Evolutionary conservation across 2,329 filamentous ascomycete species (phyloP).

Genomic region (Drechslerella coelobrocha): DNA sequence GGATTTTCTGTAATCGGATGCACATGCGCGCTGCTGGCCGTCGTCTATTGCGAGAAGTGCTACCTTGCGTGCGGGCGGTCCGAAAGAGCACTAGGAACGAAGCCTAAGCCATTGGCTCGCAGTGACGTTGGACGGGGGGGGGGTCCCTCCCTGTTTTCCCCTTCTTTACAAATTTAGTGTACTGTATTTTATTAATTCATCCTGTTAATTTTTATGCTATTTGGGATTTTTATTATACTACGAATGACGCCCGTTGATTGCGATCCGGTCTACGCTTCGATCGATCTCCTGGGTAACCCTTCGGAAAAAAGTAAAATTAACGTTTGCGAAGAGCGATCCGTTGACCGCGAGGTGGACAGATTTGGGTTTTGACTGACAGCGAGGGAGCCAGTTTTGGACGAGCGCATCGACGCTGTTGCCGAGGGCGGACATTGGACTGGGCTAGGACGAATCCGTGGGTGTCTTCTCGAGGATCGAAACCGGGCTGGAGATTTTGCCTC

Average conservation of each 20-base stretch:
- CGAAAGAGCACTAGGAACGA: too few relatives aligned
- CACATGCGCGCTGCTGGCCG: not conserved
- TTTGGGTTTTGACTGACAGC: slow-evolving; percentile 29
- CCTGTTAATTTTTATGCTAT: not conserved
- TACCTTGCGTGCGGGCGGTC: too few relatives aligned
- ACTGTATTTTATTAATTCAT: not conserved
- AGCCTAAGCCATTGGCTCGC: too few relatives aligned
- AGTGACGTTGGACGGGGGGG: too few relatives aligned
- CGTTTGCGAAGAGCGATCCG: slow-evolving; percentile 21
- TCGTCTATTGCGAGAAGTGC: too few relatives aligned
- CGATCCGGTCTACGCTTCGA: too few relatives aligned
- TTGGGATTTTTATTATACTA: too few relatives aligned
- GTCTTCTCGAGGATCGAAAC: slow-evolving; percentile 9
- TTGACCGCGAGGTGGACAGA: slow-evolving; percentile 9
- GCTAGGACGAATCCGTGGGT: slow-evolving; percentile 44
- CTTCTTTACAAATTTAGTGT: too few relatives aligned
- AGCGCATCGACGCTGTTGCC: slow-evolving; percentile 37
- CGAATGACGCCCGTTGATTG: too few relatives aligned
- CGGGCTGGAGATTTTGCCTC: slow-evolving; percentile 14
- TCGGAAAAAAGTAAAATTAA: not conserved
- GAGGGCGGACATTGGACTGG: slow-evolving; percentile 33
- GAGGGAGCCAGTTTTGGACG: slow-evolving; percentile 44
- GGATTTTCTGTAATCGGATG: not conserved
- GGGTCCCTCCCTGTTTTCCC: too few relatives aligned
- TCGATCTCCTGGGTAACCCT: not conserved